Evolutionary conservation across 306 rosid genomes (phyloP), one percentile per base, ranked within the genome.

Genomic region (Sesbania bispinosa): DNA sequence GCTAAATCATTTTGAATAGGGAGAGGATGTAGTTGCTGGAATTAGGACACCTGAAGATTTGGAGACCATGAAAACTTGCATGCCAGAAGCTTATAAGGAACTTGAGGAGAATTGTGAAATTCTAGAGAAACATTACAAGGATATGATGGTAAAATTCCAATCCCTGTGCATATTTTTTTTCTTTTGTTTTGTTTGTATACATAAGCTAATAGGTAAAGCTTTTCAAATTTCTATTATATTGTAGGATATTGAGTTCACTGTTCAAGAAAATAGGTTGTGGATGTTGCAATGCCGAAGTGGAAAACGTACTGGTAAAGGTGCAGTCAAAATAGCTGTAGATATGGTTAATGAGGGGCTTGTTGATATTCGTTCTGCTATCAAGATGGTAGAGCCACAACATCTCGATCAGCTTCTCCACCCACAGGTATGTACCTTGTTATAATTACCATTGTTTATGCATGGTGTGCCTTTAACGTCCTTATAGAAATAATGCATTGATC

Each of bases 1-100:
- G n/a, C 74, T 75, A 30, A 79, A 61, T 61, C 43, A 53, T 68
- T 20, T 67, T 15, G 74, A 35, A 80, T 76, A 94, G 99, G 99
- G 99, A 75, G 99, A 94, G 76, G 99, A 94, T 75, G 99, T 94
- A 8, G 99, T 94, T 82, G 97, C 99, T 0, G 99, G 99, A 59
- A 91, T 94, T 65, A 84, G 99, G 83, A 94, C 99, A 43, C 99
- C 99, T 11, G 88, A 91, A 69, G 97, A 89, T 74, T 58, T 94
- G 73, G 86, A 83, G 64, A 77, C 86, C 60, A 94, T 94, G 99
- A 86, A 87, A 77, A 63, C 47, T 67, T 86, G 89, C 84, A 86
- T 94, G 96, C 96, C 97, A 43, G 96, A 86, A 75, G 99, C 99
- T 43, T 91, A 91, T 83, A 75, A 81, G 80, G 99, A 94, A 79